Percentiles rank a stretch among this genome's conserved stretches.
Evolutionary conservation across 2,329 filamentous ascomycete genomes (phyloP).

Genomic region (Fusarium azukiicola): DNA sequence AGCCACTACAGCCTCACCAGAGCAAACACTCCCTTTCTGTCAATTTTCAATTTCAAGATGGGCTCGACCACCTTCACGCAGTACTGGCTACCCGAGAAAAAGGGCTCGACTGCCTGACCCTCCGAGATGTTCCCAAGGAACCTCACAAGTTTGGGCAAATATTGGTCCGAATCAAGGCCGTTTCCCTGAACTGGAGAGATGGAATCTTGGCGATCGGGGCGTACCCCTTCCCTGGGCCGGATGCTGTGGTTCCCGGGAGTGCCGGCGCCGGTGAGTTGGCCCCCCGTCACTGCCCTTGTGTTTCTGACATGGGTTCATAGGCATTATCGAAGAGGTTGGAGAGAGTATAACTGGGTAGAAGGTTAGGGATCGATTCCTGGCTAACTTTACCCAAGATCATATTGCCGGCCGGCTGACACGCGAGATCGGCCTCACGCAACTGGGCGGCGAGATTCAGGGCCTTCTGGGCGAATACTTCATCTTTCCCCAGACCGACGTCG

Average conservation of each 20-base stretch:
- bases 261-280: constrained; percentile 30
- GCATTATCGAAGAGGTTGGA: constrained; percentile 26
- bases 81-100: constrained; percentile 28
- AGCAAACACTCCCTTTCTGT: background rate
- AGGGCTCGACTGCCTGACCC: constrained; percentile 28
- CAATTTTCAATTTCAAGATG: background rate
- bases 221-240: constrained; percentile 35
- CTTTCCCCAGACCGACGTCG: constrained; percentile 40
- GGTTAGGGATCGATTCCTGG: constrained; percentile 39
- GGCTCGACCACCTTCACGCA: background rate
- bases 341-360: constrained; percentile 36
- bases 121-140: constrained; percentile 28
- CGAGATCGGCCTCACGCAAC: constrained; percentile 32
- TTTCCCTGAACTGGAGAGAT: constrained; percentile 36
- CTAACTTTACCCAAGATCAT: constrained; percentile 37
- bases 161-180: constrained; percentile 32
- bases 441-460: constrained; percentile 33
- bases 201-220: constrained; percentile 32
- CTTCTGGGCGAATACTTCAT: constrained; percentile 44
- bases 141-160: constrained; percentile 32
- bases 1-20: background rate
- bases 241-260: constrained; percentile 31
- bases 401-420: constrained; percentile 37
- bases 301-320: background rate
- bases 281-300: too few relatives aligned